These are phyloP conservation scores for Schoenoplectus tabernaemontani DNA, from an alignment of 202 grass and related monocot genomes.

Conservation along the genomic window DNA sequence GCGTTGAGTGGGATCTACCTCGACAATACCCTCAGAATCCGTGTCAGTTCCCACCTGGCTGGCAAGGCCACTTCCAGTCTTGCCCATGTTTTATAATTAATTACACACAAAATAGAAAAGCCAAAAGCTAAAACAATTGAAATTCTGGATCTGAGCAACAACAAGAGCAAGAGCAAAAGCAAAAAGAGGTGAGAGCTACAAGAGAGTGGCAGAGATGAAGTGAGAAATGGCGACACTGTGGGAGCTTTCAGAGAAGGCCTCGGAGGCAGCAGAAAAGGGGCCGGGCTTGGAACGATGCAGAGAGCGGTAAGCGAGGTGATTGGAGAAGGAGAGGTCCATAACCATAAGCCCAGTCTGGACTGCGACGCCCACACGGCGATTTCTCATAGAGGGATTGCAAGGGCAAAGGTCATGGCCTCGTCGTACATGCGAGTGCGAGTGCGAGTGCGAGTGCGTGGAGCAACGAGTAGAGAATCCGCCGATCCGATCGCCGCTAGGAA, in stretches of 20 bases:
- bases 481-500: conserved; percentile 2
- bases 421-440: no score
- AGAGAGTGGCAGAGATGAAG: background rate
- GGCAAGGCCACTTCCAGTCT: background rate
- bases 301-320: background rate
- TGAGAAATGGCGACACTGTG: background rate
- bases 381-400: background rate
- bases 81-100: background rate
- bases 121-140: background rate
- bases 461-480: background rate
- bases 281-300: background rate
- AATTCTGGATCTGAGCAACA: background rate
- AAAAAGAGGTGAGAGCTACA: background rate
- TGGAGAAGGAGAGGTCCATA: background rate
- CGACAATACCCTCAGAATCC: background rate
- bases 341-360: background rate
- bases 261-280: background rate
- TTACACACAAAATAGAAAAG: background rate
- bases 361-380: background rate
- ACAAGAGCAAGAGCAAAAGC: background rate
- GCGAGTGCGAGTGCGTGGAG: background rate
- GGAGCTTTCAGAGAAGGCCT: background rate
- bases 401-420: background rate
- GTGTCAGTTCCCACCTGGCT: background rate
- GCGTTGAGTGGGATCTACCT: background rate